phyloP scores from a whole-genome alignment of 306 rosid genomes.

The Castanea mollissima region DNA sequence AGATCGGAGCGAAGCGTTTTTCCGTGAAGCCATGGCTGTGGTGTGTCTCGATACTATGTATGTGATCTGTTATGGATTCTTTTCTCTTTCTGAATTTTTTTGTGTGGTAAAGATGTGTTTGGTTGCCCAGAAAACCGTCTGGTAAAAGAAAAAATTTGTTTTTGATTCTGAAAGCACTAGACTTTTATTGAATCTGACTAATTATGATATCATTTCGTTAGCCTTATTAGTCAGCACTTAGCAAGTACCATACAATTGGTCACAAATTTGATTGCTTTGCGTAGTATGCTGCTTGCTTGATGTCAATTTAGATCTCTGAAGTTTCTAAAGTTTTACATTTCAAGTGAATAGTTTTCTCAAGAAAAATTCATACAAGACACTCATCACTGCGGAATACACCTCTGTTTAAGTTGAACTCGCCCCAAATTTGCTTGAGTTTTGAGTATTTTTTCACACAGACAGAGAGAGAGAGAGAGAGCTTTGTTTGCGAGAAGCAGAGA shows the following conservation, averaged over 20 bases:
- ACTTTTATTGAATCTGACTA: neutral
- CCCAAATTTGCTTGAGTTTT: too few relatives aligned
- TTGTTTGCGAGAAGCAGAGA: too few relatives aligned
- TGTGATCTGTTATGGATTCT: neutral
- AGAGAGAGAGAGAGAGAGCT: too few relatives aligned
- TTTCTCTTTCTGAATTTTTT: neutral
- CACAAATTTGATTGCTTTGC: neutral
- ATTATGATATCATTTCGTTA: neutral
- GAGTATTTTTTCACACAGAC: too few relatives aligned
- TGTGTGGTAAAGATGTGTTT: neutral
- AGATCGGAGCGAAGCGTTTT: slow-evolving; percentile 34
- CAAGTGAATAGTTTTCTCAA: too few relatives aligned
- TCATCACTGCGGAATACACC: too few relatives aligned
- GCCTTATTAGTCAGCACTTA: neutral
- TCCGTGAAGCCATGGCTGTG: slow-evolving; percentile 71
- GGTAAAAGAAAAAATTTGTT: neutral
- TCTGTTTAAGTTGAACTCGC: too few relatives aligned
- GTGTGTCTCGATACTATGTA: slow-evolving; percentile 30
- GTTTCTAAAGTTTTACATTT: too few relatives aligned
- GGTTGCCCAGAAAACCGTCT: neutral
- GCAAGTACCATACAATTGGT: too few relatives aligned
- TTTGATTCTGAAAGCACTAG: neutral
- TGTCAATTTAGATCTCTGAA: too few relatives aligned
- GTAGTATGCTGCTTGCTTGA: neutral
- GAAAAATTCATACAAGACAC: too few relatives aligned